Conservation (phyloP, 2,329 filamentous ascomycete species). For the Fusarium temperatum region DNA sequence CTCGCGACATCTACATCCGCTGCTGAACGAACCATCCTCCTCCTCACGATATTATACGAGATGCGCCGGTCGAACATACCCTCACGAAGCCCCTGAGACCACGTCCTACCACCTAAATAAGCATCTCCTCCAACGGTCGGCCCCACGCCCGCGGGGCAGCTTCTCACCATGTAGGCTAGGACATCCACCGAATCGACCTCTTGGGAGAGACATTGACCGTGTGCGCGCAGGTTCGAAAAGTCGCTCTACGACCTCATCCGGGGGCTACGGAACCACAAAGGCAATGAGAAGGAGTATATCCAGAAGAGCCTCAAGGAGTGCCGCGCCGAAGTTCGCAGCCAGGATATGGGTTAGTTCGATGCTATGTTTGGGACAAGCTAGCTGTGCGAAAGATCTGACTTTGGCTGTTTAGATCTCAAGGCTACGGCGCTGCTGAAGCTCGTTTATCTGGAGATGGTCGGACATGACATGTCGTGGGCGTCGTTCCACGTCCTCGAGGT, state of each 20-base stretch:
- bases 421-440: conserved; percentile 95
- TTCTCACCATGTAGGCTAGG: conserved; percentile 40
- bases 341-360: conserved; percentile 81
- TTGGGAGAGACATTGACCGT: conserved; percentile 30
- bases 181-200: neutral
- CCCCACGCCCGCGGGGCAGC: conserved; percentile 45
- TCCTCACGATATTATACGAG: conserved; percentile 26
- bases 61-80: conserved; percentile 31
- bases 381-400: neutral
- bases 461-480: conserved; percentile 99
- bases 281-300: conserved; percentile 94
- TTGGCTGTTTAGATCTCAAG: conserved; percentile 77
- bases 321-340: conserved; percentile 86
- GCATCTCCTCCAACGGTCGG: conserved; percentile 28
- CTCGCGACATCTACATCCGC: conserved; percentile 17
- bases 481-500: conserved; percentile 98
- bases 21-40: neutral
- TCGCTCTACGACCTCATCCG: conserved; percentile 98
- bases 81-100: conserved; percentile 32
- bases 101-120: conserved; percentile 25
- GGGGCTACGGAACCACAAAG: conserved; percentile 94
- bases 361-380: neutral
- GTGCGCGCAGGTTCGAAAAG: conserved; percentile 87
- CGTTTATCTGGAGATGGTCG: conserved; percentile 98
- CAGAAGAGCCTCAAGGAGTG: conserved; percentile 95